Evolutionary conservation across 1,284 basidiomycete genomes (phyloP), one percentile per base, ranked within the genome.

Genomic region (Boletus coffeatus): DNA sequence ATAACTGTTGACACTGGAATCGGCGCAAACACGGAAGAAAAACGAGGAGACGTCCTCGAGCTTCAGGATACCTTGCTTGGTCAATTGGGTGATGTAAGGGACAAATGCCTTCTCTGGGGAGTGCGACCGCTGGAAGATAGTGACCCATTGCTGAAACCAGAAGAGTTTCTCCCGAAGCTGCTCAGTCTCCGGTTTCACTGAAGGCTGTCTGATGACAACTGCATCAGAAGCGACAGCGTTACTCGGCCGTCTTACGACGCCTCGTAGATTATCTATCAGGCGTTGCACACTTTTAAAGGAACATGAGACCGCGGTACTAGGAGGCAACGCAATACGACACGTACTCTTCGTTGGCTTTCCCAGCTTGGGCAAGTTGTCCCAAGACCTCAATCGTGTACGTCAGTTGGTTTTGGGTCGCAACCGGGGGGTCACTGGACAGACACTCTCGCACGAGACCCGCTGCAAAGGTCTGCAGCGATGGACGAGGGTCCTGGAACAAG

Each of bases 21-120:
- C 96, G 65, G 95, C 93, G 74, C 96, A 98, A 46, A 98, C 95
- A 25, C 97, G 87, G 87, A 98, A 99, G 83, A 99, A 99, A 74
- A 98, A 92, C 3, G 94, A 96, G 8, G 96, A 98, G 21, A 95
- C 85, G 67, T 99, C 96, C 74, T 99, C 97, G 50, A 93, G 92
- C 74, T 95, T 97, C 69, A 99, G 81, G 64, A 99, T 96, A 62
- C 95, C 95, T 77, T 98, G 94, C 73, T 94, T 95, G 64, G 96
- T 96, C 62, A 99, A 82, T 74, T 95, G 92, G 21, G 93, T 96
- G 76, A 99, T 96, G 77, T 96, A 99, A n/a, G 92, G 89, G 66
- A 98, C 92, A 72, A 99, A 99, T 59, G 89, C 90, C 76, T 96
- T 96, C 78, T 99, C 97, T 14, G 93, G 89, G 48, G 90, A 86